Conservation (phyloP, 176 grass and related monocot species). For the barley (Hordeum vulgare) region MorexV3_pseudomolecules_assembly NC_058518.1:463901841-463902340, state of each 20-base stretch:
- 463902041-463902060: not conserved
- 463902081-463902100: not conserved
- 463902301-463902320: conserved; percentile 93
- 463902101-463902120: not conserved
- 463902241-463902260: conserved; percentile 14
- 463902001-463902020: not conserved
- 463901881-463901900: not conserved
- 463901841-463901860: conserved; percentile 97
- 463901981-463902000: not conserved
- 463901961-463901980: not conserved
- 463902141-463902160: conserved; percentile 92
- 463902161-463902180: conserved; percentile 77
- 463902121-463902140: conserved; percentile 35
- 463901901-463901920: not conserved
- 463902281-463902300: conserved; percentile 20
- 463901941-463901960: not conserved
- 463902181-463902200: conserved; percentile 92
- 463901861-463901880: conserved; percentile 32
- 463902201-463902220: conserved; percentile 84
- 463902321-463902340: conserved; percentile 91
- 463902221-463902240: conserved; percentile 40
- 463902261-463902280: conserved; percentile 16
- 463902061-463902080: not conserved
- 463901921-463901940: not conserved
- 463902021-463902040: not conserved